Percentiles rank a stretch among this genome's conserved stretches.
These are phyloP conservation scores for Talaromyces atroroseus DNA, from an alignment of 2,329 filamentous ascomycete genomes.

Conservation along the genomic window DNA sequence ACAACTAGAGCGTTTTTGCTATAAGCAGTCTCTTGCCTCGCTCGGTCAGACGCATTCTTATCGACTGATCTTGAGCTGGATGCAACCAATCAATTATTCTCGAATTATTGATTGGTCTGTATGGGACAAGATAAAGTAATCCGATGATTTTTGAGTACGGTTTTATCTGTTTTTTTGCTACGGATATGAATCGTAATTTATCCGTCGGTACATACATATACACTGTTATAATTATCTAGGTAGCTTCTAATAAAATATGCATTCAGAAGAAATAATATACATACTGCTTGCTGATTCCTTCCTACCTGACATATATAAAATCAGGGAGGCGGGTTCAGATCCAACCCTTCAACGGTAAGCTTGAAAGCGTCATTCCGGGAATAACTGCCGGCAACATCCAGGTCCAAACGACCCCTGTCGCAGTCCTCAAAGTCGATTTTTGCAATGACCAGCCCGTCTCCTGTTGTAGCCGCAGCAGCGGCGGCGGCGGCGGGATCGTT, in stretches of 20 bases:
- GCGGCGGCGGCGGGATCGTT: slow-evolving; percentile 11
- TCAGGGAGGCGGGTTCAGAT: slow-evolving; percentile 54
- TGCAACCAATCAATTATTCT: slow-evolving; percentile 20
- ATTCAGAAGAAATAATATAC: neutral
- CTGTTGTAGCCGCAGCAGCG: slow-evolving; percentile 10
- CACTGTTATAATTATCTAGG: neutral
- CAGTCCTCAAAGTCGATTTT: slow-evolving; percentile 88
- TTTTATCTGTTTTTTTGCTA: slow-evolving; percentile 30
- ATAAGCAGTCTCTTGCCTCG: slow-evolving; percentile 45
- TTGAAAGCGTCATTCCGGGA: slow-evolving; percentile 65
- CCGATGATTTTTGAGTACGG: slow-evolving; percentile 50
- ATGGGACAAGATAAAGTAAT: slow-evolving; percentile 43
- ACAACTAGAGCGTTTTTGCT: neutral
- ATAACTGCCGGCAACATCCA: slow-evolving; percentile 82
- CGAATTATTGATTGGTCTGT: slow-evolving; percentile 20
- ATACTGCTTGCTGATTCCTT: neutral
- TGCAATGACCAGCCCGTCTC: slow-evolving; percentile 54
- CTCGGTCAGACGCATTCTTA: slow-evolving; percentile 38
- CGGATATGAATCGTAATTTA: slow-evolving; percentile 42
- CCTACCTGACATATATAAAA: neutral
- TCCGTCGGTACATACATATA: slow-evolving; percentile 36
- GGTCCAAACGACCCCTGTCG: slow-evolving; percentile 69
- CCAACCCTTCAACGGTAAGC: slow-evolving; percentile 55
- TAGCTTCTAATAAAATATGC: neutral
- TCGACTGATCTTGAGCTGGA: slow-evolving; percentile 40